phyloP scores from a whole-genome alignment of 495 filamentous ascomycete species.

The Daldinia concentrica region DNA sequence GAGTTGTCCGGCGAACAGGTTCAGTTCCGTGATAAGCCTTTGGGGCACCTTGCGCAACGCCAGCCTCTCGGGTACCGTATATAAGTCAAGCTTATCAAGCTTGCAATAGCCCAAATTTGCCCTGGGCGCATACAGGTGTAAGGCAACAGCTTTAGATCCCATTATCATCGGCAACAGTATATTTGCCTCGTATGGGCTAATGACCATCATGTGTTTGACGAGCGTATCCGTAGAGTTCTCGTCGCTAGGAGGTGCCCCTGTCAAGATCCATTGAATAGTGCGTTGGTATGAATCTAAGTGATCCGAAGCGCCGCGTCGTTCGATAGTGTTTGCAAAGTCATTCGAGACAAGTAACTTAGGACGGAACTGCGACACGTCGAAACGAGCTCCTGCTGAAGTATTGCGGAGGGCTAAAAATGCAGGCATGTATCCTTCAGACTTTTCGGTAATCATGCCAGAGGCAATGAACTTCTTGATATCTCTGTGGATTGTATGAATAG shows the following conservation, averaged over 20 bases:
- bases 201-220: slow-evolving; percentile 56
- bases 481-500: slow-evolving; percentile 54
- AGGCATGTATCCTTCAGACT: slow-evolving; percentile 51
- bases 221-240: not conserved
- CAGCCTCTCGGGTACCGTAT: slow-evolving; percentile 44
- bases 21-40: slow-evolving; percentile 58
- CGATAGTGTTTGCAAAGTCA: slow-evolving; percentile 66
- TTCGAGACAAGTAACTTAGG: slow-evolving; percentile 59
- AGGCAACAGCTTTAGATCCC: slow-evolving; percentile 44
- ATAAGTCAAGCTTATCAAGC: slow-evolving; percentile 61
- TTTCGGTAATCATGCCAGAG: slow-evolving; percentile 34
- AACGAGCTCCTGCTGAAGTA: slow-evolving; percentile 51
- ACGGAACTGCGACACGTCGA: slow-evolving; percentile 52
- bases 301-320: slow-evolving; percentile 11
- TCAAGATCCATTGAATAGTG: slow-evolving; percentile 68
- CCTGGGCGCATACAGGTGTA: slow-evolving; percentile 70
- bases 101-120: slow-evolving; percentile 53
- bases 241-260: slow-evolving; percentile 18
- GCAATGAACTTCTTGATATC: slow-evolving; percentile 56
- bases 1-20: slow-evolving; percentile 74
- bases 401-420: slow-evolving; percentile 58
- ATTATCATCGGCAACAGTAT: slow-evolving; percentile 55
- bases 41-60: slow-evolving; percentile 28
- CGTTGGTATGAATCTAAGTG: slow-evolving; percentile 63
- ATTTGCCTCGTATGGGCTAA: slow-evolving; percentile 72